Percentiles rank a stretch among this genome's conserved stretches.
phyloP scores from a whole-genome alignment of 805 yeast genomes.

The Lipomyces starkeyi region DNA sequence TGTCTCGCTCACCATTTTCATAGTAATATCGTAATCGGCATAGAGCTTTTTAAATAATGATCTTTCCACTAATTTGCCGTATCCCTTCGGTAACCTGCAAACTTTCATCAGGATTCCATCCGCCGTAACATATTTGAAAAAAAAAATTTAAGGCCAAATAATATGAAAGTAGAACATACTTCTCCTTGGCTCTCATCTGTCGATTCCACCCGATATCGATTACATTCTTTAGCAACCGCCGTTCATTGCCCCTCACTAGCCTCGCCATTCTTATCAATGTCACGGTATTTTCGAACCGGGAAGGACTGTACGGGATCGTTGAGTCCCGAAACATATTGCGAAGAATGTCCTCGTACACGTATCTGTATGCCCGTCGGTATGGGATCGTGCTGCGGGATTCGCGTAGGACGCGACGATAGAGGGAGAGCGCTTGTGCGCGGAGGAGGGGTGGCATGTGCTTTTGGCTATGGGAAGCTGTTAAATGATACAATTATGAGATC shows the following conservation, averaged over 20 bases:
- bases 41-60: constrained; percentile 3
- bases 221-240: constrained; percentile 8
- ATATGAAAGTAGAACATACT: neutral
- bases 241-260: constrained; percentile 15
- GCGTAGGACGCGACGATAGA: neutral
- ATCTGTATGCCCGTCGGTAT: constrained; percentile 1
- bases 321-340: constrained; percentile 23
- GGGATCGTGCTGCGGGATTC: constrained; percentile 8
- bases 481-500: too few relatives aligned
- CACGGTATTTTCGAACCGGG: constrained; percentile 25
- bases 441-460: neutral
- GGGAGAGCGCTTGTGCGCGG: neutral
- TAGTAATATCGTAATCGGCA: constrained; percentile 24
- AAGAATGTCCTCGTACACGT: constrained; percentile 8
- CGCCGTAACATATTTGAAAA: neutral
- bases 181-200: constrained; percentile 5
- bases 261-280: constrained; percentile 17
- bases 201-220: constrained; percentile 25
- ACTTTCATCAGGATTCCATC: neutral
- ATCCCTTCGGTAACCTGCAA: constrained; percentile 9
- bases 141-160: neutral
- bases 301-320: constrained; percentile 4
- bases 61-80: neutral
- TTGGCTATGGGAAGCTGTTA: too few relatives aligned
- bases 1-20: constrained; percentile 23